A percentile compares a stretch with the other conserved stretches of the same genome.
Conservation (phyloP, 2,329 filamentous ascomycete species). For the Cordyceps militaris region DNA sequence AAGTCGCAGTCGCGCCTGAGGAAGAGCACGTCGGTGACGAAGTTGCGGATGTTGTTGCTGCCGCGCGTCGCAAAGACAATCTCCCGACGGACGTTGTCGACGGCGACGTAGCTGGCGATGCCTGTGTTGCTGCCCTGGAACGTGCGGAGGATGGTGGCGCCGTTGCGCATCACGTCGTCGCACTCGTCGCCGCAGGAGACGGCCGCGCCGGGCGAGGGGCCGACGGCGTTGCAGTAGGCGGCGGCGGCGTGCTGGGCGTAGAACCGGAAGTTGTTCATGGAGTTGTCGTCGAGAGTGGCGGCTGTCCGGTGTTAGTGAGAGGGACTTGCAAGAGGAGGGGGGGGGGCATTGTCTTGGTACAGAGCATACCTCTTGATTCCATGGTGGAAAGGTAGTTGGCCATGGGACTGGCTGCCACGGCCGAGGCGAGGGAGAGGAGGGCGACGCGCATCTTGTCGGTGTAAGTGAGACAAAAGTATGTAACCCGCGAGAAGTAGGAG, state of each 20-base stretch:
- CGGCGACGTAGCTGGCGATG: constrained; percentile 43
- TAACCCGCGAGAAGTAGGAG: neutral
- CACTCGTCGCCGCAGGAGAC: constrained; percentile 41
- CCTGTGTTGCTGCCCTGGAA: constrained; percentile 37
- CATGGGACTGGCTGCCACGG: constrained; percentile 23
- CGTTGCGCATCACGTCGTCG: constrained; percentile 34
- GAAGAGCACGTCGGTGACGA: constrained; percentile 46
- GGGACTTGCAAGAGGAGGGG: neutral
- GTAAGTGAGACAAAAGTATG: neutral
- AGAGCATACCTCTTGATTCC: constrained; percentile 26
- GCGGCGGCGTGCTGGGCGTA: constrained; percentile 46
- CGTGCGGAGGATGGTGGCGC: constrained; percentile 36
- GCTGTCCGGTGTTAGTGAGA: constrained; percentile 8
- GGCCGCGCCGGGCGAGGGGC: constrained; percentile 25
- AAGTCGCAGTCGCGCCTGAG: constrained; percentile 23
- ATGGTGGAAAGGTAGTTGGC: constrained; percentile 22
- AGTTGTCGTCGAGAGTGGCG: constrained; percentile 24
- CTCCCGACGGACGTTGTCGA: constrained; percentile 40
- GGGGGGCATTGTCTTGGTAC: too few species aligned
- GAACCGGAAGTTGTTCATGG: constrained; percentile 35
- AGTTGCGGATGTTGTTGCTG: constrained; percentile 52
- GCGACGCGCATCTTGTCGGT: constrained; percentile 19
- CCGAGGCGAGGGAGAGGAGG: constrained; percentile 21
- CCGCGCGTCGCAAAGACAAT: constrained; percentile 58
- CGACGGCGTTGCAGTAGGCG: constrained; percentile 46